Conservation (phyloP, 768 basidiomycete genomes). For the Collybia nuda region DNA sequence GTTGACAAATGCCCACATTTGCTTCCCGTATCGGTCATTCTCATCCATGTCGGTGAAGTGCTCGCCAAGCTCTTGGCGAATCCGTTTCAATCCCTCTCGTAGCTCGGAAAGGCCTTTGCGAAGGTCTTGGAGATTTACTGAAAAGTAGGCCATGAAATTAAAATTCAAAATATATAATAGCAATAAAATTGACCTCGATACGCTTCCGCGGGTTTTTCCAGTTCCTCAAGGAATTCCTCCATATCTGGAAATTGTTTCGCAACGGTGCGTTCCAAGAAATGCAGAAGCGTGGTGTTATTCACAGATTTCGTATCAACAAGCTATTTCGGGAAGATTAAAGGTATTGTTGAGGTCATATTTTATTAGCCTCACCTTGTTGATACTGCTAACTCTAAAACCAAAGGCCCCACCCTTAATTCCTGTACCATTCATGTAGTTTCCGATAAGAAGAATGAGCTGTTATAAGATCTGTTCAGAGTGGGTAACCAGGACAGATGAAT, state of each 20-base stretch:
- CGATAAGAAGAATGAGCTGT: conserved; percentile 90
- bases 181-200: conserved; percentile 67
- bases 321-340: conserved; percentile 34
- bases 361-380: conserved; percentile 74
- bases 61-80: conserved; percentile 77
- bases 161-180: neutral
- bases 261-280: conserved; percentile 91
- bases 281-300: conserved; percentile 90
- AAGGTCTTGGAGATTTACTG: conserved; percentile 86
- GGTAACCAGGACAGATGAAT: neutral
- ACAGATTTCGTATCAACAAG: conserved; percentile 97
- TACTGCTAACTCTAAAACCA: conserved; percentile 95
- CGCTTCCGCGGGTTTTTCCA: conserved; percentile 87
- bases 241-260: conserved; percentile 85
- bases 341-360: neutral
- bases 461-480: neutral
- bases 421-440: conserved; percentile 98
- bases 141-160: conserved; percentile 12
- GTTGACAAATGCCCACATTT: conserved; percentile 90
- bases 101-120: conserved; percentile 74
- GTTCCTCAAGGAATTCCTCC: conserved; percentile 85
- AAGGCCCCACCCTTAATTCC: conserved; percentile 96
- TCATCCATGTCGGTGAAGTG: conserved; percentile 74
- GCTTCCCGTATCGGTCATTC: conserved; percentile 78
- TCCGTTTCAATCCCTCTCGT: conserved; percentile 72